These are phyloP conservation scores for Colletotrichum tropicicola DNA, from an alignment of 2,329 filamentous ascomycete species.

Conservation along the genomic window DNA sequence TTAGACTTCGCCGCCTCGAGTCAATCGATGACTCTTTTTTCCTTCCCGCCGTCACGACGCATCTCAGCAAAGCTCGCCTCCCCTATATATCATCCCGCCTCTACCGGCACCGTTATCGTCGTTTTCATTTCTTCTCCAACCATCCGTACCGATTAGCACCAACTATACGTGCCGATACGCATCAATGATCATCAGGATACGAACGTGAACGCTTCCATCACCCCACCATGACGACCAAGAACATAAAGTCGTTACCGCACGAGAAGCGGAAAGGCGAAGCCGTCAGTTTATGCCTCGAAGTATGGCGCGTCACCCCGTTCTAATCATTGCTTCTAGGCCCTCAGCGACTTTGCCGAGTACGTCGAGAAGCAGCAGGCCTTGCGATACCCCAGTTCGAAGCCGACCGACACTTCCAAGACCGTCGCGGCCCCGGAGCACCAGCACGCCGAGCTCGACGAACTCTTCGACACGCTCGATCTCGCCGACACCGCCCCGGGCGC, in stretches of 20 bases:
- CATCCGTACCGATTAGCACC: not conserved
- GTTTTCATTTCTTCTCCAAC: not conserved
- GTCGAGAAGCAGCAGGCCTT: constrained; percentile 91
- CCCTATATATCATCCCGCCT: constrained; percentile 29
- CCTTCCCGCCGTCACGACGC: not conserved
- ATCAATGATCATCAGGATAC: constrained; percentile 43
- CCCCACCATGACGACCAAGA: constrained; percentile 61
- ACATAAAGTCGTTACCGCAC: constrained; percentile 71
- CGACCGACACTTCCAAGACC: constrained; percentile 37
- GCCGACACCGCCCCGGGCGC: constrained; percentile 71
- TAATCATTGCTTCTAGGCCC: constrained; percentile 58
- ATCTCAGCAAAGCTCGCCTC: not conserved
- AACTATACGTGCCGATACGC: not conserved
- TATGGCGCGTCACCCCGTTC: not conserved
- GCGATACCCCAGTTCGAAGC: constrained; percentile 62
- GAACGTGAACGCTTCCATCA: constrained; percentile 18
- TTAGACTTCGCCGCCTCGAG: constrained; percentile 26
- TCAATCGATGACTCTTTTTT: constrained; percentile 29
- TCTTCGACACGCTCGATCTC: constrained; percentile 89
- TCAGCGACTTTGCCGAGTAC: constrained; percentile 97
- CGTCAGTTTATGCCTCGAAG: constrained; percentile 59
- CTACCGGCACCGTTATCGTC: not conserved
- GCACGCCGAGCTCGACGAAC: constrained; percentile 88
- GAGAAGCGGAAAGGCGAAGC: constrained; percentile 90
- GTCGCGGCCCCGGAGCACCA: constrained; percentile 60